phyloP scores from a whole-genome alignment of 768 basidiomycete genomes.

The Boletus sp. region DNA sequence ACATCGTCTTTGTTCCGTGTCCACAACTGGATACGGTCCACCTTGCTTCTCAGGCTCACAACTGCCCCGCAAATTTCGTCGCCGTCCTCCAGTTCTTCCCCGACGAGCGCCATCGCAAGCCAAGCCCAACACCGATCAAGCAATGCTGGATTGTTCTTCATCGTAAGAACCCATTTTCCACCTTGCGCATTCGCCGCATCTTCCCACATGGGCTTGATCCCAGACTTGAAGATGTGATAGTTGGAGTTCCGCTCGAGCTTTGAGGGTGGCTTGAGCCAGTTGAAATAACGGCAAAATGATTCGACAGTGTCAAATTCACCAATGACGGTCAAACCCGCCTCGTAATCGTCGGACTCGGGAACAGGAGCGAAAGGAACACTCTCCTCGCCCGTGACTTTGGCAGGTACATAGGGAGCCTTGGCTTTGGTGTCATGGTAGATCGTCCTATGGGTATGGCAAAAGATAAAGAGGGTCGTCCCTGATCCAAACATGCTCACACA shows the following conservation, averaged over 20 bases:
- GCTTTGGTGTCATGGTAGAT: constrained; percentile 87
- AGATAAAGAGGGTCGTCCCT: not conserved
- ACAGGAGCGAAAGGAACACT: constrained; percentile 36
- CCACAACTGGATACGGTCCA: constrained; percentile 93
- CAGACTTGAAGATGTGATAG: constrained; percentile 93
- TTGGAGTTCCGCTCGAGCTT: constrained; percentile 87
- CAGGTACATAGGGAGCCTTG: constrained; percentile 44
- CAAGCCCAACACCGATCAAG: constrained; percentile 89
- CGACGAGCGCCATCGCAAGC: constrained; percentile 89
- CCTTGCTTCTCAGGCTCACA: constrained; percentile 81
- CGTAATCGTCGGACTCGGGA: constrained; percentile 74
- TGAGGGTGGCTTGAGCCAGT: constrained; percentile 91
- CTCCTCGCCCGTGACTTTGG: constrained; percentile 26
- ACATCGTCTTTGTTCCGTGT: constrained; percentile 83
- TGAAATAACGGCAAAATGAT: constrained; percentile 87
- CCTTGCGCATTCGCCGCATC: constrained; percentile 89
- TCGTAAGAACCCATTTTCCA: constrained; percentile 94
- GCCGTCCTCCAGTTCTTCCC: constrained; percentile 56
- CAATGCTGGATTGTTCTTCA: constrained; percentile 77
- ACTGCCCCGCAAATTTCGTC: constrained; percentile 85
- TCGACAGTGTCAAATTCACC: constrained; percentile 92
- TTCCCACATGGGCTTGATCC: constrained; percentile 98
- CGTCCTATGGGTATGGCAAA: constrained; percentile 55
- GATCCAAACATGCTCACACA: constrained; percentile 31
- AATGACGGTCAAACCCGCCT: constrained; percentile 81